Percentiles rank a stretch among this genome's conserved stretches.
These are phyloP conservation scores for Mycena rebaudengoi DNA, from an alignment of 768 basidiomycete genomes.

Conservation along the genomic window DNA sequence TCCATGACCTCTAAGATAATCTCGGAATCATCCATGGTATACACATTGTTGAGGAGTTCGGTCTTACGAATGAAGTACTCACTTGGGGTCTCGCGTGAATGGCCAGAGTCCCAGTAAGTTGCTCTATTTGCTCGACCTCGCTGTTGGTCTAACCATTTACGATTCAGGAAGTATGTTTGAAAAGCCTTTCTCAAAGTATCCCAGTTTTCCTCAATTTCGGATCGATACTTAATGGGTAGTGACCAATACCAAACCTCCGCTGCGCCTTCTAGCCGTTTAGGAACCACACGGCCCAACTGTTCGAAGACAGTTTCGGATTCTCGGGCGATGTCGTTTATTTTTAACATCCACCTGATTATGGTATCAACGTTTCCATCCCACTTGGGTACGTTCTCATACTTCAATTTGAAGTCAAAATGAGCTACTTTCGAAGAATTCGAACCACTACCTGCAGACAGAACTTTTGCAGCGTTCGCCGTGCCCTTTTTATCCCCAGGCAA, in stretches of 20 bases:
- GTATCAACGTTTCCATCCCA: constrained; percentile 42
- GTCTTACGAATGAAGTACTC: too few species aligned
- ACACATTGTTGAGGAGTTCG: too few species aligned
- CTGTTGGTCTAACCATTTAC: constrained; percentile 38
- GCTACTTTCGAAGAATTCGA: constrained; percentile 4
- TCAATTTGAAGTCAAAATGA: constrained; percentile 43
- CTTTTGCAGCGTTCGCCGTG: background rate
- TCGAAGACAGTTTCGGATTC: constrained; percentile 27
- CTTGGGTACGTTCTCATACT: constrained; percentile 35
- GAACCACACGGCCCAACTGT: constrained; percentile 41
- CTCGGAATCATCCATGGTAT: too few species aligned
- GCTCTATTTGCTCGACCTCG: constrained; percentile 32
- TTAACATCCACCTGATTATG: constrained; percentile 36
- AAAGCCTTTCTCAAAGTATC: constrained; percentile 37
- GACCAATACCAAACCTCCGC: constrained; percentile 43
- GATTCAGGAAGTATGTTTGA: constrained; percentile 41
- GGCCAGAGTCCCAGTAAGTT: background rate
- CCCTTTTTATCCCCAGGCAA: background rate
- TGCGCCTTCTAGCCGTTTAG: constrained; percentile 32
- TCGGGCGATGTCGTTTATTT: constrained; percentile 33
- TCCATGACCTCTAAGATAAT: too few species aligned
- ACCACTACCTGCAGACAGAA: background rate
- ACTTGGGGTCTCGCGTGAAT: too few species aligned
- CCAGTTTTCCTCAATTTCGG: constrained; percentile 36
- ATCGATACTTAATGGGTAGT: constrained; percentile 3